Evolutionary conservation across 2,329 filamentous ascomycete genomes (phyloP), one percentile per base, ranked within the genome.

Genomic region (Trichophyton verrucosum): DNA sequence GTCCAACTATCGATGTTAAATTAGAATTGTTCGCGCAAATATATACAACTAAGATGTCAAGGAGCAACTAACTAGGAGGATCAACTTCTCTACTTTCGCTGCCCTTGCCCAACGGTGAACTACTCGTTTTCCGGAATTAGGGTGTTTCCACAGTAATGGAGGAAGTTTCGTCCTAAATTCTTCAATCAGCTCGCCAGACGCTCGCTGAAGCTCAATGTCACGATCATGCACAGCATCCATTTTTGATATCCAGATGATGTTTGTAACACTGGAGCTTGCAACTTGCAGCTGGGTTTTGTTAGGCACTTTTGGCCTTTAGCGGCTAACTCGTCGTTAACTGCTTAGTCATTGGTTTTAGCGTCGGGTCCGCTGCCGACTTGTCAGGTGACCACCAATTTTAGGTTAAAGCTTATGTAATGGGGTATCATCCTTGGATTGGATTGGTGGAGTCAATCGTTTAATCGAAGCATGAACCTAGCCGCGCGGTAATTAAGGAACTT

Each of bases 1-100:
- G 66, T 96, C 91, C 57, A 99, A 83, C 77, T 78, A 61, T 64
- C 15, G 6, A 20, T 22, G 38, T 7, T 38, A 57, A 2, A 46
- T 30, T 55, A 55, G 51, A 55, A 8, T n/a, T 5, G 33, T 22
- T 55, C 27, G 17, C 27, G 17, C 17, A 55, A n/a, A 60, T 24
- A 63, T 56, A 17, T 62, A 8, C 22, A 64, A 38, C 1, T 61
- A 2, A 51, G 24, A 33, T 55, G 30, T 55, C 55, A 11, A 57
- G 7, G n/a, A 59, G 3, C 36, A 15, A 38, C 74, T 69, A 72
- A 76, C 74, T 63, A 76, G 70, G 27, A 65, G 65, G 58, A 75
- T 71, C 22, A 76, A 68, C 62, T 68, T 74, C 63, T 74, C 69
- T 58, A 73, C 72, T 65, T 73, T 75, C 9, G 66, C 66, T 51